phyloP scores from a whole-genome alignment of 2,329 filamentous ascomycete genomes.

The Paecilomyces variotii region DNA sequence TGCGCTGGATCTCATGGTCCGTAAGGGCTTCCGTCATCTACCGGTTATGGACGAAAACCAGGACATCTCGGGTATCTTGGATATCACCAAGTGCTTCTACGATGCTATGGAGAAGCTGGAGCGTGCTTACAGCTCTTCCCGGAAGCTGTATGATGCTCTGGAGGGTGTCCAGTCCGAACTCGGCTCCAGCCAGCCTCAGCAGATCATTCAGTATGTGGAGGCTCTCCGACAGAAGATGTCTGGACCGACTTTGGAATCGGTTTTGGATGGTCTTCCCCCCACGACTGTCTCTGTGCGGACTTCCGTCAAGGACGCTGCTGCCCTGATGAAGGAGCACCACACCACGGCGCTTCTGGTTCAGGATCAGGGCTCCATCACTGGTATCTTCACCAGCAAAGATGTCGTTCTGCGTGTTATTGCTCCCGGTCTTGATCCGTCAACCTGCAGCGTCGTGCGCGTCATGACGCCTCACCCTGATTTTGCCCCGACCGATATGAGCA shows the following conservation, averaged over 20 bases:
- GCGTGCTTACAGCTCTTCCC: constrained; percentile 93
- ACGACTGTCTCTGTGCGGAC: constrained; percentile 93
- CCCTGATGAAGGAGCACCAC: constrained; percentile 97
- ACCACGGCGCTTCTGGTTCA: constrained; percentile 94
- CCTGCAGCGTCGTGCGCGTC: constrained; percentile 94
- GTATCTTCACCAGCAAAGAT: constrained; percentile 99
- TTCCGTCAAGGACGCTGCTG: constrained; percentile 89
- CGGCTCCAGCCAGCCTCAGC: constrained; percentile 89
- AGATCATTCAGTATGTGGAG: constrained; percentile 98
- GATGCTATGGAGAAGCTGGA: constrained; percentile 99
- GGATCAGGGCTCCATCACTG: constrained; percentile 93
- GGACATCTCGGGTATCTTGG: constrained; percentile 93
- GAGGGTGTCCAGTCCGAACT: constrained; percentile 97
- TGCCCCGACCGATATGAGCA: constrained; percentile 97
- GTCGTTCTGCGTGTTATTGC: constrained; percentile 97
- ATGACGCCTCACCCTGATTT: constrained; percentile 99
- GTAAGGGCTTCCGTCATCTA: constrained; percentile 94
- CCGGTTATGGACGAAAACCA: constrained; percentile 99
- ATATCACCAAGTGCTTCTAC: constrained; percentile 99
- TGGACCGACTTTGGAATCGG: constrained; percentile 88
- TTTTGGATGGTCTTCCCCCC: constrained; percentile 83
- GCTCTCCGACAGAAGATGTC: constrained; percentile 95
- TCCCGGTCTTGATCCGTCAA: constrained; percentile 84
- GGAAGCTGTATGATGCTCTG: constrained; percentile 92
- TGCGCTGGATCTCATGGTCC: constrained; percentile 93